These are phyloP conservation scores for fission yeast (Schizosaccharomyces pombe) DNA, from an alignment of 805 yeast genomes.

Conservation along the genomic window ASM294v3 CU329670.1:2081001-2081500, in stretches of 20 bases:
- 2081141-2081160: neutral
- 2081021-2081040: conserved; percentile 95
- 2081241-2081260: neutral
- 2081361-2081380: conserved; percentile 5
- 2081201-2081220: neutral
- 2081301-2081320: neutral
- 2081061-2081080: conserved; percentile 85
- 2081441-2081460: conserved; percentile 24
- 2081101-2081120: conserved; percentile 71
- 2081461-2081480: conserved; percentile 63
- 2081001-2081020: conserved; percentile 98
- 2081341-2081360: neutral
- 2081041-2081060: conserved; percentile 62
- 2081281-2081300: neutral
- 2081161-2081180: neutral
- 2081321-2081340: neutral
- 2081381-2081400: conserved; percentile 7
- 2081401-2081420: conserved; percentile 8
- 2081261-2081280: neutral
- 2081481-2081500: conserved; percentile 73
- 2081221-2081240: neutral
- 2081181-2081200: neutral
- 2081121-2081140: conserved; percentile 15
- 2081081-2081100: conserved; percentile 95
- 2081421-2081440: conserved; percentile 23